Evolutionary conservation across 495 filamentous ascomycete genomes (phyloP).

Genomic region (Aspergillus saccharolyticus): DNA sequence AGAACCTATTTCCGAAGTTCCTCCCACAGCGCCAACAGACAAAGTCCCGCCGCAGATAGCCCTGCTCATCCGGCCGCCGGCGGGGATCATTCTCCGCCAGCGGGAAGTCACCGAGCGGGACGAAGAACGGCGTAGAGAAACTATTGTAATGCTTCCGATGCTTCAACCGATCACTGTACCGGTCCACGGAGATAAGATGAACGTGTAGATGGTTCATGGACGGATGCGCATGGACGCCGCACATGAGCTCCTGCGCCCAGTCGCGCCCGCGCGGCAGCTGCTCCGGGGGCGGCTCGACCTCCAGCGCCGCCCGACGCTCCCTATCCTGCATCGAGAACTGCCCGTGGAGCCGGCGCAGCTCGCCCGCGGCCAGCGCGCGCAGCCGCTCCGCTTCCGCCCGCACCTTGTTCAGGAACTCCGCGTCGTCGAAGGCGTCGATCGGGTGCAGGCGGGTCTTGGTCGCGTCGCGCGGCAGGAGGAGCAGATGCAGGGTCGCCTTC

Average conservation of each 20-base stretch:
- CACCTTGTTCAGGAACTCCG: conserved; percentile 63
- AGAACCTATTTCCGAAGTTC: conserved; percentile 68
- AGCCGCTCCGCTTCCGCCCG: conserved; percentile 56
- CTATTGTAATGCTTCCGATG: conserved; percentile 88
- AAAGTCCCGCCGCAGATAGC: conserved; percentile 59
- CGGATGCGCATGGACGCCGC: conserved; percentile 81
- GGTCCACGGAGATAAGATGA: conserved; percentile 76
- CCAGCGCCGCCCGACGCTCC: conserved; percentile 51
- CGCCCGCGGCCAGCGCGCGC: conserved; percentile 60
- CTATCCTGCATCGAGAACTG: conserved; percentile 56
- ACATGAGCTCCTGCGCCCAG: conserved; percentile 70
- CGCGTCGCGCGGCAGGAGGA: conserved; percentile 74
- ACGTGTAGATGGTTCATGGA: conserved; percentile 91
- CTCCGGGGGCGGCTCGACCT: conserved; percentile 34
- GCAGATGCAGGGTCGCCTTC: conserved; percentile 77
- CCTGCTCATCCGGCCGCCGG: conserved; percentile 47
- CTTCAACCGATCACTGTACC: conserved; percentile 63
- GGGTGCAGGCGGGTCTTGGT: conserved; percentile 62
- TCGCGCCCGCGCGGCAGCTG: conserved; percentile 65
- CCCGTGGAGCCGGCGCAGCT: conserved; percentile 69
- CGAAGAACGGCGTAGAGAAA: conserved; percentile 84
- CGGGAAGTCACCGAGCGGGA: conserved; percentile 77
- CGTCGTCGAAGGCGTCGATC: conserved; percentile 70
- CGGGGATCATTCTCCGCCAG: conserved; percentile 57
- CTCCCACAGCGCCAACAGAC: conserved; percentile 81